Evolutionary conservation across 805 yeast species (phyloP).

Genomic region (Hanseniaspora lachancei): DNA sequence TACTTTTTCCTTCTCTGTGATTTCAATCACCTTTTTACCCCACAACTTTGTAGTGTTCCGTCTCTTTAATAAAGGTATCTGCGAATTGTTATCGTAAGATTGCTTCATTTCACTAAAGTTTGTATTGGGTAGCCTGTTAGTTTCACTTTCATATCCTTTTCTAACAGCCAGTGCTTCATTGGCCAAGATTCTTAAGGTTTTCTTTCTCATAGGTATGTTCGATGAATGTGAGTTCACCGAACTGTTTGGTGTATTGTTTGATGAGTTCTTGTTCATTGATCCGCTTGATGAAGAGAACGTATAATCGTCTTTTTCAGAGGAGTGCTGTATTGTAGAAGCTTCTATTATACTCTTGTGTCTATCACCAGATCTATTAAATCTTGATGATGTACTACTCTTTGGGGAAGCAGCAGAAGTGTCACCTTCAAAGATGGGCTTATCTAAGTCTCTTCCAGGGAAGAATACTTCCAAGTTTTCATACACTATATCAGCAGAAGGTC

Average conservation of each 20-base stretch:
- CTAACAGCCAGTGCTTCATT: conserved; percentile 69
- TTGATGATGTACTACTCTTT: conserved; percentile 14
- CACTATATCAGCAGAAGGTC: conserved; percentile 92
- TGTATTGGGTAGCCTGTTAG: conserved; percentile 11
- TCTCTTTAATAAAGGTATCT: conserved; percentile 38
- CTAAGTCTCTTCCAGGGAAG: conserved; percentile 86
- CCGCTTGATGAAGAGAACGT: conserved; percentile 6
- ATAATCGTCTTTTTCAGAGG: conserved; percentile 12
- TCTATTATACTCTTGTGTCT: conserved; percentile 8
- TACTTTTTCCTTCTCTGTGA: conserved; percentile 55
- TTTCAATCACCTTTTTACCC: conserved; percentile 90
- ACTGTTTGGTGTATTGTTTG: not conserved
- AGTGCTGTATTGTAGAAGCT: conserved; percentile 12
- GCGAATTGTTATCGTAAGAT: not conserved
- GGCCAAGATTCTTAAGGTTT: conserved; percentile 86
- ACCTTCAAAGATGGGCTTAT: conserved; percentile 76
- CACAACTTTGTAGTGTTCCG: conserved; percentile 80
- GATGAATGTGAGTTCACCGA: conserved; percentile 8
- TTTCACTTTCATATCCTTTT: conserved; percentile 23
- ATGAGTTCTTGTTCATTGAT: not conserved
- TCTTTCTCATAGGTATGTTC: conserved; percentile 49
- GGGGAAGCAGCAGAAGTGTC: conserved; percentile 48
- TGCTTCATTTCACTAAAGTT: conserved; percentile 11
- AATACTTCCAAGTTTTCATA: conserved; percentile 82
- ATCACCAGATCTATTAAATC: not conserved